Evolutionary conservation across 352 stramenopile species (phyloP).

Genomic region (Phytophthora chlamydospora): DNA sequence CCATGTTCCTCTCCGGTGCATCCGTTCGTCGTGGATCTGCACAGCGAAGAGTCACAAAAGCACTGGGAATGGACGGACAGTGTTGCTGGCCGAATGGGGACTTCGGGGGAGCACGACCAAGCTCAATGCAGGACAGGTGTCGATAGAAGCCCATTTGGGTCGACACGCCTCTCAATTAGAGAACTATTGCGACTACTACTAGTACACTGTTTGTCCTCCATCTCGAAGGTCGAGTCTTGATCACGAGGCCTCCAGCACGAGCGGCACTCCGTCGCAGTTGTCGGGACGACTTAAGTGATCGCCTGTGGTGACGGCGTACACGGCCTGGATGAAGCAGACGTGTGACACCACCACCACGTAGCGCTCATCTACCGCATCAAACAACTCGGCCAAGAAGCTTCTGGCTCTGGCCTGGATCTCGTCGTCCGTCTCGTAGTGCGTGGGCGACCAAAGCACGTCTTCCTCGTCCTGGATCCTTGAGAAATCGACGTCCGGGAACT

Average conservation of each 20-base stretch:
- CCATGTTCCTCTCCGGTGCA: constrained; percentile 24
- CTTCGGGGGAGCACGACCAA: background rate
- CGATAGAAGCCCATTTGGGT: too few species aligned
- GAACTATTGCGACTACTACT: background rate
- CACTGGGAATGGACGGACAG: constrained; percentile 16
- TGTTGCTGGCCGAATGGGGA: background rate
- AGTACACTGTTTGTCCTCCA: background rate
- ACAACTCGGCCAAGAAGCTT: constrained; percentile 58
- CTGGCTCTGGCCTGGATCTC: constrained; percentile 62
- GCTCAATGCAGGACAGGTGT: background rate
- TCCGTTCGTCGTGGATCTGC: constrained; percentile 11
- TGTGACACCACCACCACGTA: constrained; percentile 74
- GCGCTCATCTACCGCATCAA: constrained; percentile 54
- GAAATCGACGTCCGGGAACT: constrained; percentile 76
- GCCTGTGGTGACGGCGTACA: constrained; percentile 50
- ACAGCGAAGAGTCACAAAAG: constrained; percentile 18
- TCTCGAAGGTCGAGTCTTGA: background rate
- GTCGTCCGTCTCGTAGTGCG: constrained; percentile 65
- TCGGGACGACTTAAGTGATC: constrained; percentile 24
- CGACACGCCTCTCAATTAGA: too few species aligned
- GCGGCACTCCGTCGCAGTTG: constrained; percentile 49
- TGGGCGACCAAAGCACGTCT: constrained; percentile 62
- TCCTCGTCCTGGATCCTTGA: constrained; percentile 58
- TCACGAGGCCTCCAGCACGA: constrained; percentile 16
- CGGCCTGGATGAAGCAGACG: constrained; percentile 73